phyloP scores from a whole-genome alignment of 208 protist genomes.

The Crithidia thermophila region DNA sequence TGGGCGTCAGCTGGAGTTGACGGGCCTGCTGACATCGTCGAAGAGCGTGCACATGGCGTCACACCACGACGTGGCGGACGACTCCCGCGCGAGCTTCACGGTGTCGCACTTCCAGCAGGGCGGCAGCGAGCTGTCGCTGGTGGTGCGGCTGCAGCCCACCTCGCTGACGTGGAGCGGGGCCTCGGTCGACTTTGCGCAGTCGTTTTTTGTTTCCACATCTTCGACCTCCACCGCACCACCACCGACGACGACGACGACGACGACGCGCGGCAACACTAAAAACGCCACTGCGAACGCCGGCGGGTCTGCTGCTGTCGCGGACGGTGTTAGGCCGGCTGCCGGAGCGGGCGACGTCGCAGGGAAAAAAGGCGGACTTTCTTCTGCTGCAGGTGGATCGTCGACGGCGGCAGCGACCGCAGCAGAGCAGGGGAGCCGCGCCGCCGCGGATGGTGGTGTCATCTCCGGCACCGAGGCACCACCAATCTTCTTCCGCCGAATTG shows the following conservation, averaged over 20 bases:
- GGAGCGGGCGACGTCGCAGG: too few relatives aligned
- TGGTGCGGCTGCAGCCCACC: constrained; percentile 56
- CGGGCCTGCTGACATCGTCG: constrained; percentile 31
- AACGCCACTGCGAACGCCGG: not conserved
- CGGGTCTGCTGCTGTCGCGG: not conserved
- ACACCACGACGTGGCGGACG: constrained; percentile 2
- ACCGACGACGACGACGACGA: not conserved
- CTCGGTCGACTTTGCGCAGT: constrained; percentile 32
- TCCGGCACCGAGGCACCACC: constrained; percentile 36
- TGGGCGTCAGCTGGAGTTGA: constrained; percentile 27
- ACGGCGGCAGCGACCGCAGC: not conserved
- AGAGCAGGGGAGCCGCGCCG: too few relatives aligned
- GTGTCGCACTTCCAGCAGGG: constrained; percentile 35
- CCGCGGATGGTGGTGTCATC: constrained; percentile 10
- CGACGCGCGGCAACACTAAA: not conserved
- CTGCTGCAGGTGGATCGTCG: too few relatives aligned
- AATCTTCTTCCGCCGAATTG: constrained; percentile 63
- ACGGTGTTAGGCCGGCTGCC: too few relatives aligned
- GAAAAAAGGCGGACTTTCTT: too few relatives aligned
- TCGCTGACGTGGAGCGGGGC: constrained; percentile 49
- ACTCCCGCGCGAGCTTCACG: constrained; percentile 9
- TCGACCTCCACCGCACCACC: not conserved
- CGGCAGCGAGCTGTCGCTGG: constrained; percentile 30
- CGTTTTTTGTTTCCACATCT: constrained; percentile 20
- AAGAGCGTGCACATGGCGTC: constrained; percentile 30